These are phyloP conservation scores for Letharia lupina DNA, from an alignment of 495 filamentous ascomycete species.

Conservation along the genomic window DNA sequence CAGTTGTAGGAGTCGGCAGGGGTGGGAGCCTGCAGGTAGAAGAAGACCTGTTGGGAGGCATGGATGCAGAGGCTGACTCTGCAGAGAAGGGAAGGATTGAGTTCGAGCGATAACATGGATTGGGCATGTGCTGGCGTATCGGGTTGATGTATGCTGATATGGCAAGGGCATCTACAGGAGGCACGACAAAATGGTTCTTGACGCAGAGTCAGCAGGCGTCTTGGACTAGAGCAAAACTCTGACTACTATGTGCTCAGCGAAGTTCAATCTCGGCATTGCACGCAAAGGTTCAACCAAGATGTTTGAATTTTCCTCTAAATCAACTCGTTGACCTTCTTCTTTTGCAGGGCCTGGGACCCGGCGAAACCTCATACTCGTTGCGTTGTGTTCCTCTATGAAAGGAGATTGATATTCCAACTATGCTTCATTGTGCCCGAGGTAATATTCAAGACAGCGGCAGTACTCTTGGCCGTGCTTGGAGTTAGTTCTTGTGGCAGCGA, in stretches of 20 bases:
- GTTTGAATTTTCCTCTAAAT: neutral
- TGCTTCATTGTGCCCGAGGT: too few relatives aligned
- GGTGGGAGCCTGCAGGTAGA: constrained; percentile 19
- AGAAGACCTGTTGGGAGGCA: constrained; percentile 19
- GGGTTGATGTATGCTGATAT: neutral
- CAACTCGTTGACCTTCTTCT: neutral
- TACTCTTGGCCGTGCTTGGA: neutral
- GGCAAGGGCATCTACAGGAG: neutral
- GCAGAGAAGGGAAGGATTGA: constrained; percentile 25
- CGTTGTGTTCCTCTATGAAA: neutral
- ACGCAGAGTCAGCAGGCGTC: neutral
- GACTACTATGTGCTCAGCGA: neutral
- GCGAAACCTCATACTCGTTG: neutral
- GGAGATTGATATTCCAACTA: neutral
- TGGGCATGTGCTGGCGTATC: neutral
- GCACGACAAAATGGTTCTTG: neutral
- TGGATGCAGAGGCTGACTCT: constrained; percentile 9
- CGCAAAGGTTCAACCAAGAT: neutral
- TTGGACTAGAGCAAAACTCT: neutral
- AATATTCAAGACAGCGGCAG: neutral
- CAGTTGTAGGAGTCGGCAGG: constrained; percentile 44
- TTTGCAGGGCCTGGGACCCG: neutral
- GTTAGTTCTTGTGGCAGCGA: neutral
- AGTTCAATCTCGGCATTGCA: neutral
- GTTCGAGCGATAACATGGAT: constrained; percentile 26